phyloP scores from a whole-genome alignment of 352 stramenopile species.

The Pythium myriotylum region DNA sequence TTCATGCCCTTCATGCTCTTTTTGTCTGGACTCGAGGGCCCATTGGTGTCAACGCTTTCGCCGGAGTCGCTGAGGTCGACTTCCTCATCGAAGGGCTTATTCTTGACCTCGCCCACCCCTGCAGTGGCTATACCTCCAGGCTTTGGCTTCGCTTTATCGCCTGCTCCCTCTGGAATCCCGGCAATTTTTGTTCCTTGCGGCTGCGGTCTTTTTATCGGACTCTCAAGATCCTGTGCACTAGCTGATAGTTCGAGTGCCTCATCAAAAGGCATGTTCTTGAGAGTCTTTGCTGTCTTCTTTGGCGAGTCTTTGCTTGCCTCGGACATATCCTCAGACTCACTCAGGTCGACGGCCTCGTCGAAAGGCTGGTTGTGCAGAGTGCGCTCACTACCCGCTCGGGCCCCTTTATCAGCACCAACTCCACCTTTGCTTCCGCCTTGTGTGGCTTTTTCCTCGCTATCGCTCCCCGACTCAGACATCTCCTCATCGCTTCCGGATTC shows the following conservation, averaged over 20 bases:
- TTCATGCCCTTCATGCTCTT: slow-evolving; percentile 46
- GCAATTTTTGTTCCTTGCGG: slow-evolving; percentile 9
- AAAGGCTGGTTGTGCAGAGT: slow-evolving; percentile 81
- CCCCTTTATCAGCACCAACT: slow-evolving; percentile 6
- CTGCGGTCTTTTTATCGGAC: slow-evolving; percentile 41
- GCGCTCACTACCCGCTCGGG: slow-evolving; percentile 47
- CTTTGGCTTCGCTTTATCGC: slow-evolving; percentile 10
- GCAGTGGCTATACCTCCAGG: not conserved
- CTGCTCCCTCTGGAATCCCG: slow-evolving; percentile 14
- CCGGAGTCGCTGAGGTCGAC: slow-evolving; percentile 86
- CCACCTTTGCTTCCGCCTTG: not conserved
- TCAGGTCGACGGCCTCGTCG: slow-evolving; percentile 87
- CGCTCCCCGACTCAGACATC: slow-evolving; percentile 67
- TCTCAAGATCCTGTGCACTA: slow-evolving; percentile 78
- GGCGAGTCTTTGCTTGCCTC: slow-evolving; percentile 52
- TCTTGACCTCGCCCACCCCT: slow-evolving; percentile 59
- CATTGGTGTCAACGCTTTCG: slow-evolving; percentile 83
- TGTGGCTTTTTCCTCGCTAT: slow-evolving; percentile 40
- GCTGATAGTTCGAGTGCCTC: slow-evolving; percentile 83
- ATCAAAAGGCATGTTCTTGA: slow-evolving; percentile 84
- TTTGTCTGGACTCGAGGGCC: slow-evolving; percentile 61
- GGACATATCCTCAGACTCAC: slow-evolving; percentile 66
- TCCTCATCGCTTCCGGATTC: slow-evolving; percentile 69
- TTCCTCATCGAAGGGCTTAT: slow-evolving; percentile 87
- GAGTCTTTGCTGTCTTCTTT: slow-evolving; percentile 50